Conservation (phyloP, 1,284 basidiomycete species). For the Ceratobasidium sp. region DNA sequence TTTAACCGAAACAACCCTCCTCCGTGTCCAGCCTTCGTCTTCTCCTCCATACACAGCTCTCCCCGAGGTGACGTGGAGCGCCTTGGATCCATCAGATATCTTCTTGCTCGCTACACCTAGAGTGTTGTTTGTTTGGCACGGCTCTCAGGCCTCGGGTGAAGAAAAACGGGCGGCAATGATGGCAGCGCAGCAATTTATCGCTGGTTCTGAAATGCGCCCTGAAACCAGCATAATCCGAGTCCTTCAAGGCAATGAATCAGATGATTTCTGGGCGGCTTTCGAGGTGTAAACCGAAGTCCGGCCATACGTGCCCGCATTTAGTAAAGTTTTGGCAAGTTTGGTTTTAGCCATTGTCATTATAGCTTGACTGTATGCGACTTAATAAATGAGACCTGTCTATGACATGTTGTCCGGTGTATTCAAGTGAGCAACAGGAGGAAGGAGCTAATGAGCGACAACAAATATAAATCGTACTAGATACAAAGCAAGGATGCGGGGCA, state of each 20-base stretch:
- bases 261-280: constrained; percentile 38
- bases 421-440: neutral
- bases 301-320: neutral
- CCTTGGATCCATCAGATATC: constrained; percentile 56
- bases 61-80: constrained; percentile 52
- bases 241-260: constrained; percentile 36
- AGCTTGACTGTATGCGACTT: constrained; percentile 7
- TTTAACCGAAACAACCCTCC: constrained; percentile 39
- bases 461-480: constrained; percentile 4
- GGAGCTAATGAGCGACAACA: neutral
- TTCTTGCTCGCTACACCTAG: constrained; percentile 59
- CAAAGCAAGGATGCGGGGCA: neutral
- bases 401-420: neutral
- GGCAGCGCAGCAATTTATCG: constrained; percentile 66
- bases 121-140: constrained; percentile 68
- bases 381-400: neutral
- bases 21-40: constrained; percentile 23
- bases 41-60: constrained; percentile 46
- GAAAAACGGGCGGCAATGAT: constrained; percentile 64
- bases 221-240: constrained; percentile 32
- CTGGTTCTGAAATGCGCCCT: constrained; percentile 54
- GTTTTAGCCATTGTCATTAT: neutral
- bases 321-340: constrained; percentile 4
- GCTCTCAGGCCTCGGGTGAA: constrained; percentile 60
- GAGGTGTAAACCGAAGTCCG: neutral